phyloP scores from a whole-genome alignment of 495 filamentous ascomycete genomes.

The Parathielavia hyrcaniae region DNA sequence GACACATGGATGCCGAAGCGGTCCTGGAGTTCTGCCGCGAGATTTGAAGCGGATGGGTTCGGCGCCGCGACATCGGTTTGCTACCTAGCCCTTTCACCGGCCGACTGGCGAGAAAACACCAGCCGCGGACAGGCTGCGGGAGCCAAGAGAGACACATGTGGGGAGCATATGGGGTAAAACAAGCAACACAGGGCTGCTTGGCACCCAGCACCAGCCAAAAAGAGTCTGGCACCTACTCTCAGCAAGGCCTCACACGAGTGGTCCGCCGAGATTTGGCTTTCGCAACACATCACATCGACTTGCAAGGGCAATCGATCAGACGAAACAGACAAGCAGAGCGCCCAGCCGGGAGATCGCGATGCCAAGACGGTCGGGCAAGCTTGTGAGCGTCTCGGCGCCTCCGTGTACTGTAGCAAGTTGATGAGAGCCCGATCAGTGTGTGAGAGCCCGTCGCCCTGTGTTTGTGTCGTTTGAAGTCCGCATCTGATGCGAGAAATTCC shows the following conservation, averaged over 20 bases:
- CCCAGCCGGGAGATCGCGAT: conserved; percentile 33
- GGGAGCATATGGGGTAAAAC: conserved; percentile 8
- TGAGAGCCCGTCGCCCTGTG: too few species aligned
- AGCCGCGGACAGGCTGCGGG: too few species aligned
- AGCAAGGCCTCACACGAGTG: conserved; percentile 9
- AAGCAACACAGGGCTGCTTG: conserved; percentile 16
- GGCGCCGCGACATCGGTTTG: neutral
- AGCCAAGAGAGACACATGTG: neutral
- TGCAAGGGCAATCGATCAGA: conserved; percentile 16
- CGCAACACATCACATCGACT: conserved; percentile 11
- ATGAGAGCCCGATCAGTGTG: too few species aligned
- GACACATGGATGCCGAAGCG: neutral
- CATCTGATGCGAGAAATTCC: too few species aligned
- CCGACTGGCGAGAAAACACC: neutral
- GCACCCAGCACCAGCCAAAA: neutral
- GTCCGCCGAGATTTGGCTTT: neutral
- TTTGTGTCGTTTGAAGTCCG: too few species aligned
- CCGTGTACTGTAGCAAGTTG: too few species aligned
- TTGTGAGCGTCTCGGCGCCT: conserved; percentile 6
- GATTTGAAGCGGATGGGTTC: neutral
- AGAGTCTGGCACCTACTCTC: neutral
- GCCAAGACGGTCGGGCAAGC: conserved; percentile 19
- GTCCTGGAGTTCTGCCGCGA: neutral
- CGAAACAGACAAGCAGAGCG: conserved; percentile 23
- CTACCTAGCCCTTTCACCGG: neutral